Conservation (phyloP, 257 asterid species). For the Phtheirospermum japonicum region DNA sequence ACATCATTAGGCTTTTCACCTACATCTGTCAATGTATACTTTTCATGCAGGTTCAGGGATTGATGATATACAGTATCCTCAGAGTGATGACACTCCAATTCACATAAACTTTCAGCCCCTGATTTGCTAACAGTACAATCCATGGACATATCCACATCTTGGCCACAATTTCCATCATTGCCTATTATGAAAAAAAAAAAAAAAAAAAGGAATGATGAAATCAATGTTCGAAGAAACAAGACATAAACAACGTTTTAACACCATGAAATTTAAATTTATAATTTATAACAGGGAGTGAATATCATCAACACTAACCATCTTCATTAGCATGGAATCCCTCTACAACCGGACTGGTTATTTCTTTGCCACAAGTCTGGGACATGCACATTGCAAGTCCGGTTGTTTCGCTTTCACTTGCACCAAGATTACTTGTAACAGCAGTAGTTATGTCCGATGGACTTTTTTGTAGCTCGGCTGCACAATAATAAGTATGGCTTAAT, state of each 20-base stretch:
- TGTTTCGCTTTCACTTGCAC: constrained; percentile 15
- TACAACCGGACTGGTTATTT: constrained; percentile 2
- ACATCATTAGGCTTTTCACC: constrained; percentile 24
- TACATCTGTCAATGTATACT: constrained; percentile 8
- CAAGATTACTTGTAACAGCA: constrained; percentile 16
- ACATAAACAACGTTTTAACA: constrained; percentile 14
- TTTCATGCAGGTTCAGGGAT: not conserved
- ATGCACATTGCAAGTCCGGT: constrained; percentile 17
- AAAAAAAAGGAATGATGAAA: constrained; percentile 11
- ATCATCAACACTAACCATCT: constrained; percentile 34
- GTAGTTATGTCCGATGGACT: constrained; percentile 13
- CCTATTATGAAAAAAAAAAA: constrained; percentile 18
- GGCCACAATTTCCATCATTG: constrained; percentile 16
- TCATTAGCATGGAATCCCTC: constrained; percentile 6
- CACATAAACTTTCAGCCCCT: constrained; percentile 24
- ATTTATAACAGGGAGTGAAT: not conserved
- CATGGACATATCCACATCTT: constrained; percentile 24
- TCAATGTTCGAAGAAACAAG: constrained; percentile 14
- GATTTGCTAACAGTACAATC: constrained; percentile 21
- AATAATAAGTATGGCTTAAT: constrained; percentile 16
- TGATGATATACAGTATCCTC: constrained; percentile 23
- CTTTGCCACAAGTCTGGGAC: constrained; percentile 6
- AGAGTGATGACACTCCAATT: constrained; percentile 21
- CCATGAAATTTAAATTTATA: not conserved
- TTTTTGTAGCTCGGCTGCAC: constrained; percentile 27